phyloP scores from a whole-genome alignment of 2,329 filamentous ascomycete genomes.

The Epichloe baconii region DNA sequence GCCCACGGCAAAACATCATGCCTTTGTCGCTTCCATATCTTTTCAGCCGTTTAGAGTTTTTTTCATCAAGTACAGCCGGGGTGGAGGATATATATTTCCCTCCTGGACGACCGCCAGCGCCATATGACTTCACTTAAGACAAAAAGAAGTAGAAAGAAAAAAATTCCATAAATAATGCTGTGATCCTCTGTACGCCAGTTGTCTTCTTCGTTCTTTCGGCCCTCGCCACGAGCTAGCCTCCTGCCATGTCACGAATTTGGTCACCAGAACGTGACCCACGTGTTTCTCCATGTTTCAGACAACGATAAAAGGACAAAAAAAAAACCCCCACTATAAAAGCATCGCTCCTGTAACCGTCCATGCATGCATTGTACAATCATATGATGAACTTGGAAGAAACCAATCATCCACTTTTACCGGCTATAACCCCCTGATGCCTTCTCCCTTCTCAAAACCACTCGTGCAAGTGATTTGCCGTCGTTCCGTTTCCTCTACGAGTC shows the following conservation, averaged over 20 bases:
- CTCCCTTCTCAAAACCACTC: no score
- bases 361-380: background rate
- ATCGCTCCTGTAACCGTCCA: background rate
- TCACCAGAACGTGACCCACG: background rate
- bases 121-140: background rate
- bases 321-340: background rate
- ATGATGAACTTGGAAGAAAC: background rate
- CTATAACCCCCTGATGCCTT: no score
- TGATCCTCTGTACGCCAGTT: no score
- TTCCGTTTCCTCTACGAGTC: slow-evolving; percentile 9
- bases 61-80: no score
- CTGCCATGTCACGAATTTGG: background rate
- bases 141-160: background rate
- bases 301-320: background rate
- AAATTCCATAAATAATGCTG: background rate
- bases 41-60: no score
- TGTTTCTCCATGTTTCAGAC: background rate
- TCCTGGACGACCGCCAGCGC: no score
- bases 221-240: no score
- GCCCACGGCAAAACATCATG: slow-evolving; percentile 1
- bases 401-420: no score
- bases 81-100: no score
- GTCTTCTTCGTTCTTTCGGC: no score
- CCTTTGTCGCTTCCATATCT: background rate
- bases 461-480: background rate